Base-by-base conservation (phyloP, 2,329 filamentous ascomycete genomes). In the Rhexocercosporidium sp. region DNA sequence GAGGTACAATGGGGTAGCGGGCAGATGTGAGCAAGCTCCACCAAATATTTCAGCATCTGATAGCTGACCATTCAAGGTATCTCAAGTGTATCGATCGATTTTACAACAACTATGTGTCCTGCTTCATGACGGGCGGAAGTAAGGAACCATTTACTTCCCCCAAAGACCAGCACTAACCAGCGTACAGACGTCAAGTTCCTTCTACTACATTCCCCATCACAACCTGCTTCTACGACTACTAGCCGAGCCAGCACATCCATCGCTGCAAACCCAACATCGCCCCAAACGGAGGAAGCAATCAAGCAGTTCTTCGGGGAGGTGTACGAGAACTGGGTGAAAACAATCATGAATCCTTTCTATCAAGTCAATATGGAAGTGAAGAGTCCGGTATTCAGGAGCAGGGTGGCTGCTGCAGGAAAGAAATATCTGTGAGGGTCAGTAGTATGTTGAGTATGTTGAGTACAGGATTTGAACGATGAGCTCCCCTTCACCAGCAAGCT, bases 281-380 rank as follows among this genome's bases (percentile, higher is more conserved):
- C 93, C 6, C 93, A 95, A 77, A 97, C 95, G 5, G 96, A 99
- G 81, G 96, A 99, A 82, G 95, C 96, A 4, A 92, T 98, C 74
- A 90, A 93, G 78, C 93, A 93, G 80, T 99, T 98, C 82, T 97
- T 99, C 82, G 85, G 87, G 18, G 96, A 99, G 78, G 92, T 97
- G 14, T 98, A 97, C 81, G 96, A 99, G 81, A 93, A 90, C 73
- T 99, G 95, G 90, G 88, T 97, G 71, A 99, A 99, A 85, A 92
- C 94, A 14, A 89, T 94, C 66, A 98, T 99, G 96, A 98, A 89
- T 77, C 96, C 96, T 0, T 99, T 99, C 79, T 98, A 97, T 82
- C 85, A 86, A 63, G 88, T 91, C 64, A 95, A 97, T 71, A 92
- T 92, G 85, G 90, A 92, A 73, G 90, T 99, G 62, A 89, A 86